Evolutionary conservation across 345 rosid species (phyloP).

Genomic region (Salix arbutifolia): DNA sequence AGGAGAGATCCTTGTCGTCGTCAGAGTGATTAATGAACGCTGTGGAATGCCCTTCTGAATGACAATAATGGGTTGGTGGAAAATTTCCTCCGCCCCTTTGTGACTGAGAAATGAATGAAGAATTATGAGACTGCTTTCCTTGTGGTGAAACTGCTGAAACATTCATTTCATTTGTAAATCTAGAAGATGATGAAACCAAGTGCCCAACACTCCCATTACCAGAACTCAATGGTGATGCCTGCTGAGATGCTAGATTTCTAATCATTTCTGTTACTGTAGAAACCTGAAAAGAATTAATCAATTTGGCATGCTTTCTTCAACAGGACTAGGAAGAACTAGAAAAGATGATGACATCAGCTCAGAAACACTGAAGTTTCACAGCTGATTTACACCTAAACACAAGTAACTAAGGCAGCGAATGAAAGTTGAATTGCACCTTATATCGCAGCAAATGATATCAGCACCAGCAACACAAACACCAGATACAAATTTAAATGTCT

Average conservation of each 20-base stretch:
- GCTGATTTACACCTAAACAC: conserved; percentile 15
- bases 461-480: background rate
- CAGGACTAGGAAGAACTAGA: conserved; percentile 34
- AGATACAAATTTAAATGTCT: background rate
- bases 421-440: conserved; percentile 10
- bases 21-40: conserved; percentile 27
- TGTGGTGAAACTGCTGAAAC: conserved; percentile 31
- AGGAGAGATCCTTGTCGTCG: conserved; percentile 44
- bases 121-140: conserved; percentile 32
- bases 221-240: conserved; percentile 37
- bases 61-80: conserved; percentile 24
- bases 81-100: conserved; percentile 28
- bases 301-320: conserved; percentile 32
- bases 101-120: conserved; percentile 40
- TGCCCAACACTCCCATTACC: conserved; percentile 28
- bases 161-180: conserved; percentile 28
- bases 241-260: conserved; percentile 33
- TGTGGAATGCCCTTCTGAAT: conserved; percentile 33
- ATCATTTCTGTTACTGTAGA: conserved; percentile 44
- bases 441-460: background rate
- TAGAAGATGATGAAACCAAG: conserved; percentile 32
- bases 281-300: conserved; percentile 37
- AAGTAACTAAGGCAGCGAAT: background rate
- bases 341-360: conserved; percentile 40
- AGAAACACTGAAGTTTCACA: conserved; percentile 18